Percentiles rank a stretch among this genome's conserved stretches.
phyloP scores from a whole-genome alignment of 768 basidiomycete genomes.

The Termitomyces sp. region DNA sequence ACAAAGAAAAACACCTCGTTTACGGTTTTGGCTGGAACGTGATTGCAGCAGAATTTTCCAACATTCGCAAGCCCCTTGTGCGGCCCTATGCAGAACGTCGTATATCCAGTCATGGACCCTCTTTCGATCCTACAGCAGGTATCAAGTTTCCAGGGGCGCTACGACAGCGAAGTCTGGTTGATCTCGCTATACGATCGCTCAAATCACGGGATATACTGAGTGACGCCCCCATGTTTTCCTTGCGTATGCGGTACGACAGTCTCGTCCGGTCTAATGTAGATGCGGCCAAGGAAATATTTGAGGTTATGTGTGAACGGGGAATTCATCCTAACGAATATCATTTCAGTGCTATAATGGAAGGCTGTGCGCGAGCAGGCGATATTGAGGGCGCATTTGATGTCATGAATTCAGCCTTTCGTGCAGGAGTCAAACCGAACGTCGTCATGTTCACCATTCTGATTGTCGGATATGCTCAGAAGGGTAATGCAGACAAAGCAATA shows the following conservation, averaged over 20 bases:
- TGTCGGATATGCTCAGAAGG: slow-evolving; percentile 58
- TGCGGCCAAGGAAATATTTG: slow-evolving; percentile 49
- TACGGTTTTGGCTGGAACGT: slow-evolving; percentile 43
- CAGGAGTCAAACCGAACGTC: slow-evolving; percentile 51
- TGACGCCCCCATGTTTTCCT: slow-evolving; percentile 51
- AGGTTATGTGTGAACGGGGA: slow-evolving; percentile 57
- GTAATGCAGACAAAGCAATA: slow-evolving; percentile 47
- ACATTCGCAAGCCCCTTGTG: slow-evolving; percentile 14
- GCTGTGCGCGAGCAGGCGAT: slow-evolving; percentile 58
- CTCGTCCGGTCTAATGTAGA: slow-evolving; percentile 44
- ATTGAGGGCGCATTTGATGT: slow-evolving; percentile 47
- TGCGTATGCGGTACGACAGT: slow-evolving; percentile 61
- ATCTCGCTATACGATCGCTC: slow-evolving; percentile 42
- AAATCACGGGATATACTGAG: slow-evolving; percentile 40
- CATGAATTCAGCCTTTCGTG: slow-evolving; percentile 43
- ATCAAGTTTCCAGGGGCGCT: slow-evolving; percentile 28
- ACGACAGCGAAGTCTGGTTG: slow-evolving; percentile 25
- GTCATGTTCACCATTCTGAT: slow-evolving; percentile 79
- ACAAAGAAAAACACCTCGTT: slow-evolving; percentile 41
- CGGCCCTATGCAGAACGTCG: slow-evolving; percentile 12
- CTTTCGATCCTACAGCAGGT: slow-evolving; percentile 47
- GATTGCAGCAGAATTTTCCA: slow-evolving; percentile 32
- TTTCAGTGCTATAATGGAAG: slow-evolving; percentile 70
- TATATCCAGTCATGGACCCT: slow-evolving; percentile 19
- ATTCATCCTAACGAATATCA: slow-evolving; percentile 71